A percentile compares a stretch with the other conserved stretches of the same genome.
These are phyloP conservation scores for Xanthoconium stramineum DNA, from an alignment of 768 basidiomycete genomes.

Conservation along the genomic window DNA sequence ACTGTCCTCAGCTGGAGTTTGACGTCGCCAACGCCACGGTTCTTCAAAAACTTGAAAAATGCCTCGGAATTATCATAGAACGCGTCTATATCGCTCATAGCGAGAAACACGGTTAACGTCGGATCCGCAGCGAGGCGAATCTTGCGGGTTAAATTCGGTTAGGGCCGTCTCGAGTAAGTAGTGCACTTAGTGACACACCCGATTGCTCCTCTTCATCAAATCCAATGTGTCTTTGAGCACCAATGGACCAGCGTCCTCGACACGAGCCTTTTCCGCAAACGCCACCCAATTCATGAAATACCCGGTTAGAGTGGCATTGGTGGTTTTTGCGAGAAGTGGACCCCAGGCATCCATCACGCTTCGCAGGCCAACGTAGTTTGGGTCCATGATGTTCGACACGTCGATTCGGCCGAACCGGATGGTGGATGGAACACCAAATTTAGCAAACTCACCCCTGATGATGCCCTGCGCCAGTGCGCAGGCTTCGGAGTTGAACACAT, in stretches of 20 bases:
- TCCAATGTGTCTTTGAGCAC: conserved; percentile 1
- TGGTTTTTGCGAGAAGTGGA: conserved; percentile 33
- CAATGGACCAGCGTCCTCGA: conserved; percentile 4
- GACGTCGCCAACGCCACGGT: conserved; percentile 22
- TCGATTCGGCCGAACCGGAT: conserved; percentile 44
- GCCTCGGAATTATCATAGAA: conserved; percentile 38
- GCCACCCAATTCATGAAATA: conserved; percentile 50
- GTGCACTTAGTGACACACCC: conserved; percentile 9
- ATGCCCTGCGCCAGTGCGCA: conserved; percentile 40
- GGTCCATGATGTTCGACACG: conserved; percentile 47
- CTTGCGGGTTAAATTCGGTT: conserved; percentile 8
- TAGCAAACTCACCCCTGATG: conserved; percentile 7
- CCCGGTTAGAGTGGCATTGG: conserved; percentile 35
- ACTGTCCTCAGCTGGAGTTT: conserved; percentile 22
- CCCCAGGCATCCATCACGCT: conserved; percentile 36
- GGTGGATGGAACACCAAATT: conserved; percentile 21
- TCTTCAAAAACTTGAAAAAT: conserved; percentile 35
- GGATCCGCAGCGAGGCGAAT: conserved; percentile 2
- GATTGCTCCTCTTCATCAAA: conserved; percentile 13
- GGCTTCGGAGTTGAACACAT: conserved; percentile 37
- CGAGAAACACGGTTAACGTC: background rate
- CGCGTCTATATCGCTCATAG: conserved; percentile 12
- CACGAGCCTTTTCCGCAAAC: background rate
- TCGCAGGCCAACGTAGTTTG: conserved; percentile 38
- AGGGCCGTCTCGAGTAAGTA: background rate